Evolutionary conservation across 164 flowering plant species (phyloP).

Genomic region (Vitis amurensis): DNA sequence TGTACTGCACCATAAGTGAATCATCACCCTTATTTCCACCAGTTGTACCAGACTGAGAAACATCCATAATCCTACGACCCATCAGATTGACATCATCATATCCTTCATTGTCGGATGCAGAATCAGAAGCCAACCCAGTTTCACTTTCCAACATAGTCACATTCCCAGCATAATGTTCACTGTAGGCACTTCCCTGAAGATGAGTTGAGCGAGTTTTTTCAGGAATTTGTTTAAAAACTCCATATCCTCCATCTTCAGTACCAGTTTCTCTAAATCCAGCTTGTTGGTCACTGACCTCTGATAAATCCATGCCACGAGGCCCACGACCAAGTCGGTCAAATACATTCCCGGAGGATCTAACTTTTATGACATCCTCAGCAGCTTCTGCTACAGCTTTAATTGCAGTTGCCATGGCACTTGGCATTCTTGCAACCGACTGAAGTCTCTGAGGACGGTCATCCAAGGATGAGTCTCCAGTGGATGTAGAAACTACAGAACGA

Average conservation of each 20-base stretch:
- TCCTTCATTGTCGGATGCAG: constrained; percentile 57
- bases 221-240: constrained; percentile 21
- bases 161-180: constrained; percentile 31
- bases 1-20: constrained; percentile 45
- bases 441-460: constrained; percentile 44
- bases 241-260: constrained; percentile 41
- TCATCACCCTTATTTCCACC: constrained; percentile 42
- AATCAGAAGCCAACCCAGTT: constrained; percentile 40
- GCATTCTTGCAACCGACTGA: constrained; percentile 52
- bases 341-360: constrained; percentile 57
- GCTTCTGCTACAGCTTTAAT: constrained; percentile 90
- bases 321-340: constrained; percentile 72
- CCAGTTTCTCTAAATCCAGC: constrained; percentile 22
- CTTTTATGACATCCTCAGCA: constrained; percentile 69
- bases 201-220: constrained; percentile 16
- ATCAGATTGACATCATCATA: constrained; percentile 40
- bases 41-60: constrained; percentile 37
- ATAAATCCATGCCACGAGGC: constrained; percentile 24
- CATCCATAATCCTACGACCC: constrained; percentile 29
- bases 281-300: constrained; percentile 23
- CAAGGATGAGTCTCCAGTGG: constrained; percentile 35
- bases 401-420: constrained; percentile 61
- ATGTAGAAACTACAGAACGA: constrained; percentile 78
- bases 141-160: constrained; percentile 35
- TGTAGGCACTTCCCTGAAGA: constrained; percentile 27